Percentiles rank a stretch among this genome's conserved stretches.
These are phyloP conservation scores for Periglandula ipomoeae DNA, from an alignment of 2,329 filamentous ascomycete species.

Conservation along the genomic window DNA sequence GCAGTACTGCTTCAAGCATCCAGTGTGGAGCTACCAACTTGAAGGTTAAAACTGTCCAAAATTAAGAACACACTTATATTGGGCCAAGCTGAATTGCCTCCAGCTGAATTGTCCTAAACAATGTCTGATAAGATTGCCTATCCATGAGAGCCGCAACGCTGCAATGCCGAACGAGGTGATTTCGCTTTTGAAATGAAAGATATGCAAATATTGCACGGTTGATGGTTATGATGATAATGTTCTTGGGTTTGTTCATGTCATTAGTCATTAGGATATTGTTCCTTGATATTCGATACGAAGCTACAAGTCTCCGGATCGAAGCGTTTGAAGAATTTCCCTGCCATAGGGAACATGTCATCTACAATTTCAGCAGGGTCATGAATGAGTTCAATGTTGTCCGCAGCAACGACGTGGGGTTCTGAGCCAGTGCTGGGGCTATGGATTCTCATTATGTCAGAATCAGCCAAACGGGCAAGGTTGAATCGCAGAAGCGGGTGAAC, in stretches of 20 bases:
- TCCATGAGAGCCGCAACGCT: not conserved
- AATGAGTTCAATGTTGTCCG: slow-evolving; percentile 70
- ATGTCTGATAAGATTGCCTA: not conserved
- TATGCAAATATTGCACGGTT: not conserved
- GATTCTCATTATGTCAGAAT: not conserved
- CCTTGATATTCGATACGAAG: slow-evolving; percentile 74
- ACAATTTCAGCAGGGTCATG: slow-evolving; percentile 37
- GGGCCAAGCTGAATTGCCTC: not conserved
- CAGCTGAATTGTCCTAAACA: not conserved
- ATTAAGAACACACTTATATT: not conserved
- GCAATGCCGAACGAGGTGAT: not conserved
- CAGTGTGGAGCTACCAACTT: no score
- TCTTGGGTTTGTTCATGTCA: not conserved
- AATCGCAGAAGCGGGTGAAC: no score
- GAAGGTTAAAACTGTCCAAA: no score
- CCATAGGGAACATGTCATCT: slow-evolving; percentile 53
- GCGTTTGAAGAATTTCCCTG: slow-evolving; percentile 81
- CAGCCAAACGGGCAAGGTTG: not conserved
- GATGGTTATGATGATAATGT: not conserved
- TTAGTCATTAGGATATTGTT: slow-evolving; percentile 81
- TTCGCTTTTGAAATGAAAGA: not conserved
- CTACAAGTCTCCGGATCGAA: slow-evolving; percentile 58
- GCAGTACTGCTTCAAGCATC: no score
- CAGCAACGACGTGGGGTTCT: slow-evolving; percentile 34
- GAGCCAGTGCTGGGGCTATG: slow-evolving; percentile 23